These are phyloP conservation scores for Candida golubevii DNA, from an alignment of 805 yeast species.

Conservation along the genomic window DNA sequence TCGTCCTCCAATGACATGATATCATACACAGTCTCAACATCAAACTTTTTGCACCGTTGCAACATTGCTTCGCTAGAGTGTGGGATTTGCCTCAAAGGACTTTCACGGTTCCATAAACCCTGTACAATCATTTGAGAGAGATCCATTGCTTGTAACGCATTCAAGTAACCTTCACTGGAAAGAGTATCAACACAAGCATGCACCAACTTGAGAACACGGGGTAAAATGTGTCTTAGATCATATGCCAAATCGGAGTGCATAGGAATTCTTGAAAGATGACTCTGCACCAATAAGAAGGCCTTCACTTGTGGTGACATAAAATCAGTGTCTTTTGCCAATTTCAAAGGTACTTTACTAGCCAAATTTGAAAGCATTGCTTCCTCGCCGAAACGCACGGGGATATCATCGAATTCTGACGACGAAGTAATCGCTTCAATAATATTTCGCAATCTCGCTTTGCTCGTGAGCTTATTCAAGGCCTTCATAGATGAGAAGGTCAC, in stretches of 20 bases:
- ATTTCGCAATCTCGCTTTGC: slow-evolving; percentile 54
- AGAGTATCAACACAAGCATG: slow-evolving; percentile 71
- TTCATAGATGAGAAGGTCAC: slow-evolving; percentile 66
- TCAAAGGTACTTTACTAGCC: slow-evolving; percentile 61
- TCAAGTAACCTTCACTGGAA: slow-evolving; percentile 75
- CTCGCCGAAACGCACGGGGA: slow-evolving; percentile 65
- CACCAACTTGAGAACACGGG: slow-evolving; percentile 46
- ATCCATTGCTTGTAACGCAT: slow-evolving; percentile 81
- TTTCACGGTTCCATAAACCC: slow-evolving; percentile 78
- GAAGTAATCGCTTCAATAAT: slow-evolving; percentile 62
- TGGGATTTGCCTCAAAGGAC: slow-evolving; percentile 80
- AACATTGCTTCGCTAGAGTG: slow-evolving; percentile 49
- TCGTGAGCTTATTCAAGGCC: slow-evolving; percentile 50
- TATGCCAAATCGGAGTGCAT: slow-evolving; percentile 57
- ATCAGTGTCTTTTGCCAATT: slow-evolving; percentile 32
- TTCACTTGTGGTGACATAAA: slow-evolving; percentile 59
- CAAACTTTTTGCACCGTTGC: slow-evolving; percentile 47
- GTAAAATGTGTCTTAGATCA: slow-evolving; percentile 55
- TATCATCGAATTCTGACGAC: slow-evolving; percentile 64
- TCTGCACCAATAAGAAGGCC: slow-evolving; percentile 72
- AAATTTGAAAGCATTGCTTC: slow-evolving; percentile 43
- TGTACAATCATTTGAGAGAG: slow-evolving; percentile 84
- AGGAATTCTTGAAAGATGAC: slow-evolving; percentile 65
- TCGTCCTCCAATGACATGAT: slow-evolving; percentile 78
- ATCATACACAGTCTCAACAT: slow-evolving; percentile 74